Evolutionary conservation across 2,329 filamentous ascomycete species (phyloP), one percentile per base, ranked within the genome.

Genomic region (Colletotrichum scovillei): DNA sequence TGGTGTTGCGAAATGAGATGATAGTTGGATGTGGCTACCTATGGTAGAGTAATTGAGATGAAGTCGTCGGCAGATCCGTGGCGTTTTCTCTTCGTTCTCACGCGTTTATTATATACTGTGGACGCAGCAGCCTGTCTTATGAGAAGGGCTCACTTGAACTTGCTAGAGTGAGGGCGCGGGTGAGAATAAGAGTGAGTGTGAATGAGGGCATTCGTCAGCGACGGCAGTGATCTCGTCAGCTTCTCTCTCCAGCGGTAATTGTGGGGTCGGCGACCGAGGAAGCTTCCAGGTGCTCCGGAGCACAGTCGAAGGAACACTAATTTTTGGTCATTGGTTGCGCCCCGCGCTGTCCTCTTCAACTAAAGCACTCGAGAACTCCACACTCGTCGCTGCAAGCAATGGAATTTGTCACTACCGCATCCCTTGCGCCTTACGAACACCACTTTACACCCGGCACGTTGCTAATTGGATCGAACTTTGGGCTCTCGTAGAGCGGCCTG

Each of bases 201-300:
- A 64, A 22, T 64, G 46, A 64, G 62, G 14, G 64, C 38, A 58
- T 62, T 67, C 58, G 24, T 30, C 28, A 35, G 24, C 30, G 28
- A 30, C 22, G 16, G 24, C 4, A 6, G 46, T 26, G 9, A 56
- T 68, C 57, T 63, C 46, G 53, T 69, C 59, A 38, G 46, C 66
- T 56, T 70, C 60, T 46, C 42, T 60, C 60, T 19, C 2, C 65
- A 28, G 66, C 59, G 66, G n/a, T 53, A 59, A 59, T 16, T 26
- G 66, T 26, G 59, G 69, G 66, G 55, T 42, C 58, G n/a, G 42
- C 32, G 42, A 32, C 56, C 49, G 56, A 62, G 35, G 70, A 73
- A 70, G 22, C 67, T 71, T 73, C 67, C 71, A 73, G 71, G 71
- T 53, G 55, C 58, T 46, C 32, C 38, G n/a, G 42, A 35, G 52